Conservation (phyloP, 768 basidiomycete species). For the Amanita pallidorosea region DNA sequence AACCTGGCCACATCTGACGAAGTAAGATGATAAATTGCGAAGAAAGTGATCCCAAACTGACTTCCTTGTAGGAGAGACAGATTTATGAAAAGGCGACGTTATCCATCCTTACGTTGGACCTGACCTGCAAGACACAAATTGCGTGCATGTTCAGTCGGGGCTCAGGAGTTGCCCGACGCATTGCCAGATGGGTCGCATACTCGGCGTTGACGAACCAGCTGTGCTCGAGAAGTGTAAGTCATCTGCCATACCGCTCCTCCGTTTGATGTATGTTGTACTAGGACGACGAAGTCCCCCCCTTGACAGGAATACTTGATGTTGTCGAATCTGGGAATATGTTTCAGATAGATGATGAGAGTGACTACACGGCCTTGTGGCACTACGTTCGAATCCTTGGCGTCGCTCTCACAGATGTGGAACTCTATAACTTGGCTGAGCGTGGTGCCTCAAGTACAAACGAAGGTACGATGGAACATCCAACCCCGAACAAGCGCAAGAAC, state of each 20-base stretch:
- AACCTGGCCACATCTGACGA: not conserved
- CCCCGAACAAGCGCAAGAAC: constrained; percentile 11
- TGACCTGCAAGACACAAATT: constrained; percentile 39
- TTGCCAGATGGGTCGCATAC: constrained; percentile 51
- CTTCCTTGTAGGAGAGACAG: constrained; percentile 28
- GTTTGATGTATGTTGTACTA: constrained; percentile 12
- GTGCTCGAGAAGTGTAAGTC: constrained; percentile 2
- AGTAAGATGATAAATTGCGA: not conserved
- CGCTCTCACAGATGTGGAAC: constrained; percentile 47
- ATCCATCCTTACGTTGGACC: constrained; percentile 27
- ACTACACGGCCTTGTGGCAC: constrained; percentile 51
- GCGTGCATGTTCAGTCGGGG: constrained; percentile 42
- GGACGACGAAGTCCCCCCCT: constrained; percentile 39
- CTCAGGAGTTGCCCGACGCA: constrained; percentile 35
- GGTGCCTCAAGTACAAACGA: constrained; percentile 3
- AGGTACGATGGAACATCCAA: constrained; percentile 8
- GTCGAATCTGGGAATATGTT: constrained; percentile 38
- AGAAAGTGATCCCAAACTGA: not conserved
- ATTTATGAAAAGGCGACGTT: constrained; percentile 35
- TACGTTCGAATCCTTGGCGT: constrained; percentile 46
- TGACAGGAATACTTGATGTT: constrained; percentile 37
- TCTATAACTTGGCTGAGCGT: constrained; percentile 43
- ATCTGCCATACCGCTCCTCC: constrained; percentile 30
- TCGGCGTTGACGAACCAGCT: constrained; percentile 26
- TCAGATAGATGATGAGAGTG: constrained; percentile 40